Evolutionary conservation across 164 flowering plant species (phyloP).

Genomic region (Vitis rotundifolia): DNA sequence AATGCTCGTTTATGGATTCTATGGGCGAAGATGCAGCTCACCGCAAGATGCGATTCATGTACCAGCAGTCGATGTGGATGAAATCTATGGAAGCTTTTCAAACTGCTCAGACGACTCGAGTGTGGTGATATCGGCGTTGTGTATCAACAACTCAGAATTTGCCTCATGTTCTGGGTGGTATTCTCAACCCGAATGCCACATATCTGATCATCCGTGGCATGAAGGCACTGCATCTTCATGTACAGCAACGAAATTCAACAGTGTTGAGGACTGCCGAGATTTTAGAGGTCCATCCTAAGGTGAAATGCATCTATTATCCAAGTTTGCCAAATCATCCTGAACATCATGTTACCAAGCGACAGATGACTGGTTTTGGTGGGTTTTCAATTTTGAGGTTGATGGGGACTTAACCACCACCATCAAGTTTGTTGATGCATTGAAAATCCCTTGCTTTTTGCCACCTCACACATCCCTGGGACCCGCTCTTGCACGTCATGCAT

Average conservation of each 20-base stretch:
- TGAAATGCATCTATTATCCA: slow-evolving; percentile 82
- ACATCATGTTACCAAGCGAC: slow-evolving; percentile 69
- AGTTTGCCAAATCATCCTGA: slow-evolving; percentile 95
- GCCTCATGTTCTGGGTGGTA: slow-evolving; percentile 92
- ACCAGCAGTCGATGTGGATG: slow-evolving; percentile 69
- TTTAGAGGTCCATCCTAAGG: slow-evolving; percentile 99
- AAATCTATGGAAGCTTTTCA: slow-evolving; percentile 53
- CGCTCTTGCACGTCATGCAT: too few relatives aligned
- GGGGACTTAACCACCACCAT: slow-evolving; percentile 72
- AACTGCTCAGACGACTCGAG: slow-evolving; percentile 27
- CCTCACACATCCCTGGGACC: too few relatives aligned
- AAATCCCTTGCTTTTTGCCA: slow-evolving; percentile 47
- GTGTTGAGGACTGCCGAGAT: slow-evolving; percentile 89
- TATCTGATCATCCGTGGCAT: slow-evolving; percentile 94
- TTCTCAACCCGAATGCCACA: slow-evolving; percentile 95
- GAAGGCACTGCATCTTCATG: slow-evolving; percentile 98
- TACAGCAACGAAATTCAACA: slow-evolving; percentile 87
- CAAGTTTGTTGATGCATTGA: slow-evolving; percentile 75
- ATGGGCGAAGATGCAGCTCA: slow-evolving; percentile 81
- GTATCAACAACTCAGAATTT: slow-evolving; percentile 59
- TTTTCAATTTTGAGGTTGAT: slow-evolving; percentile 95
- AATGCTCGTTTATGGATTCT: slow-evolving; percentile 62
- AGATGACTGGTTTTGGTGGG: slow-evolving; percentile 99
- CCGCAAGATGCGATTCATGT: slow-evolving; percentile 76
- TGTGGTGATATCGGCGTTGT: too few relatives aligned